Evolutionary conservation across 208 protist species (phyloP).

Genomic region (Wallacemonas sp.): DNA sequence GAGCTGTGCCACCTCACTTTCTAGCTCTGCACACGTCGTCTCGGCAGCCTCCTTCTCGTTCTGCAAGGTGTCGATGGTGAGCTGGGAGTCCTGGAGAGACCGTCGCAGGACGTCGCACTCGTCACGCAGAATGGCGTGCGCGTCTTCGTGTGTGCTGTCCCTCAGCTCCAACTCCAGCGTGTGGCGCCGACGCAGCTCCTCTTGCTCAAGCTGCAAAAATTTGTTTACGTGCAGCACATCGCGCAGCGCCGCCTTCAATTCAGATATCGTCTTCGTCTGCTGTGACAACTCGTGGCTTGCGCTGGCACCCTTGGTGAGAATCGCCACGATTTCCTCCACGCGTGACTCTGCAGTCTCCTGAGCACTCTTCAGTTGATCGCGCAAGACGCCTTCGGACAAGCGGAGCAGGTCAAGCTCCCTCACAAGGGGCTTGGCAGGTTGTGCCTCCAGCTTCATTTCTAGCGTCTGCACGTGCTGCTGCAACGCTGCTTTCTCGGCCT

Average conservation of each 20-base stretch:
- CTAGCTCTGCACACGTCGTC: background rate
- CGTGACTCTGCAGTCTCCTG: conserved; percentile 20
- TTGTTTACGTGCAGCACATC: conserved; percentile 4
- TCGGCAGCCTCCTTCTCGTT: conserved; percentile 24
- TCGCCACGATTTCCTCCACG: conserved; percentile 15
- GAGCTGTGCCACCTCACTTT: conserved; percentile 26
- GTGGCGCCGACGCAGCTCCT: conserved; percentile 18
- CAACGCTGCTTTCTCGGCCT: conserved; percentile 43
- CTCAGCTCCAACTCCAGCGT: conserved; percentile 21
- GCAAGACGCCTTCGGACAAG: conserved; percentile 47
- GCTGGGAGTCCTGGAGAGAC: conserved; percentile 17
- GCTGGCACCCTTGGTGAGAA: conserved; percentile 10
- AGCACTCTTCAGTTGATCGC: conserved; percentile 34
- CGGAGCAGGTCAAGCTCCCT: conserved; percentile 63
- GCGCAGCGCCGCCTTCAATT: conserved; percentile 6
- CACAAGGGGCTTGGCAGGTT: conserved; percentile 43
- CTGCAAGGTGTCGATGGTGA: conserved; percentile 23
- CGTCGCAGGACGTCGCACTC: conserved; percentile 27
- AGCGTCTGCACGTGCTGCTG: conserved; percentile 35
- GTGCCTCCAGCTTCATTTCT: conserved; percentile 31
- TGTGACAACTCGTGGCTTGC: conserved; percentile 19
- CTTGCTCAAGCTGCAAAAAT: conserved; percentile 24
- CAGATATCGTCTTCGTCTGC: conserved; percentile 17
- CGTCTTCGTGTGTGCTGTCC: conserved; percentile 18
- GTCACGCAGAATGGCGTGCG: background rate